Percentiles rank a stretch among this genome's conserved stretches.
These are phyloP conservation scores for Arthrinium phaeospermum DNA, from an alignment of 2,329 filamentous ascomycete species.

Conservation along the genomic window DNA sequence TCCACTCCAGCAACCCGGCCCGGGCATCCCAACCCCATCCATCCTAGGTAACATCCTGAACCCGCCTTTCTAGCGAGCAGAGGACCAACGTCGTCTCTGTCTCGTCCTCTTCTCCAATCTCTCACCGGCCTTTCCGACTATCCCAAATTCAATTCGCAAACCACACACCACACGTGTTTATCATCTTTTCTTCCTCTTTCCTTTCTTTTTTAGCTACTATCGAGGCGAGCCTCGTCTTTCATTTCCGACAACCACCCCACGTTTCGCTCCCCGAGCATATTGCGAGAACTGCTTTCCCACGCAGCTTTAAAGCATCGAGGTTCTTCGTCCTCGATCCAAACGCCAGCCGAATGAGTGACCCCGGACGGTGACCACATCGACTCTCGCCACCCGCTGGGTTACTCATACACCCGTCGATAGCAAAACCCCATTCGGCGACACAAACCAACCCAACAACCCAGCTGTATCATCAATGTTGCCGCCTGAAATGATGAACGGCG, in stretches of 20 bases:
- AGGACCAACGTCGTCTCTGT: constrained; percentile 6
- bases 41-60: constrained; percentile 14
- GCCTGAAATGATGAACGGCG: constrained; percentile 62
- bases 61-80: constrained; percentile 8
- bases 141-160: constrained; percentile 15
- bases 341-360: constrained; percentile 23
- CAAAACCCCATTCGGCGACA: constrained; percentile 18
- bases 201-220: neutral
- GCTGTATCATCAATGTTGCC: constrained; percentile 16
- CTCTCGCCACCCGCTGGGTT: constrained; percentile 16
- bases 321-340: constrained; percentile 20
- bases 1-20: constrained; percentile 13
- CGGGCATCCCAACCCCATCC: constrained; percentile 13
- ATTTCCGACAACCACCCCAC: constrained; percentile 5
- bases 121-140: constrained; percentile 12
- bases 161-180: constrained; percentile 9
- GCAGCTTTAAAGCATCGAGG: constrained; percentile 14
- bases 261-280: neutral
- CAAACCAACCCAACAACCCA: neutral
- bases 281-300: neutral
- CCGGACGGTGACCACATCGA: constrained; percentile 24
- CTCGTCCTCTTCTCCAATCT: constrained; percentile 9
- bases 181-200: constrained; percentile 12
- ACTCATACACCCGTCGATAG: constrained; percentile 7
- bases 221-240: constrained; percentile 16